phyloP scores from a whole-genome alignment of 2,329 filamentous ascomycete species.

The Nemania sp. region DNA sequence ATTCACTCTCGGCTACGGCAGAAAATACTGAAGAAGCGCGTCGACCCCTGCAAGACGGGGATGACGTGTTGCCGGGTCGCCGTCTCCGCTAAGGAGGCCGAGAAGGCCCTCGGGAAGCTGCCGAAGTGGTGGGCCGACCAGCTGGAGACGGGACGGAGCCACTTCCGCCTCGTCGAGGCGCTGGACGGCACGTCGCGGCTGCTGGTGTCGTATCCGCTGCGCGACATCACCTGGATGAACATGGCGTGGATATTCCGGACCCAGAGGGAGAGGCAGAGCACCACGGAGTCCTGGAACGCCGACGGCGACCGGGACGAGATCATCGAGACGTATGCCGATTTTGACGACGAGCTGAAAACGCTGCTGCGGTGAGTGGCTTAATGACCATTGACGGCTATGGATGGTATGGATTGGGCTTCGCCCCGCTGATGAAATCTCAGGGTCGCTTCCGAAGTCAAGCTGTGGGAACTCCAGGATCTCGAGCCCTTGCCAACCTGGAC shows the following conservation, averaged over 20 bases:
- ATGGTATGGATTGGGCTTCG: neutral
- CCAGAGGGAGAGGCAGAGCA: slow-evolving; percentile 23
- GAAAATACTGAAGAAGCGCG: slow-evolving; percentile 25
- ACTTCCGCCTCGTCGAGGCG: slow-evolving; percentile 28
- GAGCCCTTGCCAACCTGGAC: slow-evolving; percentile 33
- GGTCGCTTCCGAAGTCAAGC: slow-evolving; percentile 31
- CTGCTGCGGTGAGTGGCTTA: slow-evolving; percentile 28
- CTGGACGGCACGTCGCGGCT: slow-evolving; percentile 30
- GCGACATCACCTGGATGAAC: slow-evolving; percentile 30
- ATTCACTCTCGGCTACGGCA: slow-evolving; percentile 34
- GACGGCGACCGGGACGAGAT: slow-evolving; percentile 32
- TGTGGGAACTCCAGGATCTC: slow-evolving; percentile 36
- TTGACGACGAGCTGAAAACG: slow-evolving; percentile 21
- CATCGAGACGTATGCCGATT: slow-evolving; percentile 31
- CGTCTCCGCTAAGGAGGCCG: slow-evolving; percentile 28
- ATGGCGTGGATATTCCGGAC: slow-evolving; percentile 33
- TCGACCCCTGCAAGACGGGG: slow-evolving; percentile 28
- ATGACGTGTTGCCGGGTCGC: slow-evolving; percentile 34
- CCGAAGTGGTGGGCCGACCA: slow-evolving; percentile 32
- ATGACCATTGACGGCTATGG: no score
- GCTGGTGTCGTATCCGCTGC: slow-evolving; percentile 30
- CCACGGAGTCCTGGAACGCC: slow-evolving; percentile 31
- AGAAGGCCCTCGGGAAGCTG: slow-evolving; percentile 28
- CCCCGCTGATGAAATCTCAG: slow-evolving; percentile 20
- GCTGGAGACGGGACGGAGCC: slow-evolving; percentile 12